phyloP scores from a whole-genome alignment of 2,329 filamentous ascomycete species.

The Fusarium sulawesiense region DNA sequence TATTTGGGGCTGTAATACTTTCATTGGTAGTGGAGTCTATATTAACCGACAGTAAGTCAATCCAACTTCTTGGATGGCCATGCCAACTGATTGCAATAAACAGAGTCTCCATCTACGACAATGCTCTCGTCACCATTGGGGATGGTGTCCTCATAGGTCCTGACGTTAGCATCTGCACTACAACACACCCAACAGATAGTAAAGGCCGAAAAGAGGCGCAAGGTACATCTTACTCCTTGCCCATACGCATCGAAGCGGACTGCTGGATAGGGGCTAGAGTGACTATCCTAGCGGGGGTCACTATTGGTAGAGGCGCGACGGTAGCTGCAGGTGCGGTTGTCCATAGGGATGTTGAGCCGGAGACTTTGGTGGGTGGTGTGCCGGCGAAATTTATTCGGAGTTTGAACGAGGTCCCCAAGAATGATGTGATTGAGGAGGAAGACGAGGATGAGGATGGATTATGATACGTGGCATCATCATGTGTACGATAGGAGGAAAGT shows the following conservation, averaged over 20 bases:
- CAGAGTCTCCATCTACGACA: constrained; percentile 12
- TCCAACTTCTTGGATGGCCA: fast-evolving
- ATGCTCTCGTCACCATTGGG: constrained; percentile 16
- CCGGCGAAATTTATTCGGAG: constrained; percentile 15
- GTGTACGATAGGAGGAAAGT: not conserved
- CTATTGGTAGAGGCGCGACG: constrained; percentile 13
- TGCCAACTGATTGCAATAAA: not conserved
- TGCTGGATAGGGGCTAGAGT: constrained; percentile 21
- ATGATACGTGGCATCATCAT: not conserved
- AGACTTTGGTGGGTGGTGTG: constrained; percentile 22
- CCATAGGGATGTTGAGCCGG: constrained; percentile 13
- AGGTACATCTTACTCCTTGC: constrained; percentile 17
- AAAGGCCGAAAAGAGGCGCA: not conserved
- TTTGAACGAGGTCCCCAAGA: constrained; percentile 4
- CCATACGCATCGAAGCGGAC: constrained; percentile 16
- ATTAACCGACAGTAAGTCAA: constrained; percentile 18
- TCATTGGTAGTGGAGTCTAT: constrained; percentile 12
- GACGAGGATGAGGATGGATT: not conserved
- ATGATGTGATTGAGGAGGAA: not conserved
- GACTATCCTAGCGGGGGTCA: constrained; percentile 12
- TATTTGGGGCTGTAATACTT: constrained; percentile 19
- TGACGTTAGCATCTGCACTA: constrained; percentile 15
- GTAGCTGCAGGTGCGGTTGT: constrained; percentile 24
- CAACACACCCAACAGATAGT: constrained; percentile 4
- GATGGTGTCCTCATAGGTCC: constrained; percentile 10